Percentiles rank a stretch among this genome's conserved stretches.
Evolutionary conservation across 768 basidiomycete genomes (phyloP).

Genomic region (Boletus rufocinnamomeus): DNA sequence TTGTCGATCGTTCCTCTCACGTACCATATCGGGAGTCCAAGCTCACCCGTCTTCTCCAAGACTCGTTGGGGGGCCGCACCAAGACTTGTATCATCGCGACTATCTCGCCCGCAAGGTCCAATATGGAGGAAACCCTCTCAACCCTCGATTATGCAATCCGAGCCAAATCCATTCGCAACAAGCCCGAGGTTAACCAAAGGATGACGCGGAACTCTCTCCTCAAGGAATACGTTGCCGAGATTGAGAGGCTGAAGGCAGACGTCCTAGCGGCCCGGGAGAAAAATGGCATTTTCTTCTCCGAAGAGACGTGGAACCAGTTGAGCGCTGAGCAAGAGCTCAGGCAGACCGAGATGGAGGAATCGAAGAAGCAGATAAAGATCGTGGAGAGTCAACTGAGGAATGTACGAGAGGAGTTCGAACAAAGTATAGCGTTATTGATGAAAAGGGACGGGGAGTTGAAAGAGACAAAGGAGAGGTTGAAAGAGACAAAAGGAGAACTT

Average conservation of each 20-base stretch:
- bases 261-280: conserved; percentile 91
- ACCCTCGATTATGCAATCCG: conserved; percentile 96
- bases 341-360: conserved; percentile 78
- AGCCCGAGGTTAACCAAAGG: conserved; percentile 92
- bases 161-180: conserved; percentile 94
- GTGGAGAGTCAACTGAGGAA: conserved; percentile 79
- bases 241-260: conserved; percentile 90
- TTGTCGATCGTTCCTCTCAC: conserved; percentile 89
- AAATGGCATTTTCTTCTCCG: conserved; percentile 92
- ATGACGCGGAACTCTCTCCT: conserved; percentile 90
- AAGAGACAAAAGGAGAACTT: conserved; percentile 53
- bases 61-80: conserved; percentile 96
- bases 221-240: conserved; percentile 92
- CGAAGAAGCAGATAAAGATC: conserved; percentile 78
- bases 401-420: conserved; percentile 89
- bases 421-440: conserved; percentile 76
- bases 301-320: conserved; percentile 89
- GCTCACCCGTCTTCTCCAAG: conserved; percentile 95
- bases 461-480: conserved; percentile 56
- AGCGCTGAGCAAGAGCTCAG: conserved; percentile 72
- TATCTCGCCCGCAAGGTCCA: conserved; percentile 89
- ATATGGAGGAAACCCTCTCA: conserved; percentile 95
- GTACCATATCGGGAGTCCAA: conserved; percentile 98
- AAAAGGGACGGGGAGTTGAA: conserved; percentile 77
- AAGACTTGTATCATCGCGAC: conserved; percentile 99